Evolutionary conservation across 2,329 filamentous ascomycete genomes (phyloP).

Genomic region (Sporothrix brunneoviolacea): DNA sequence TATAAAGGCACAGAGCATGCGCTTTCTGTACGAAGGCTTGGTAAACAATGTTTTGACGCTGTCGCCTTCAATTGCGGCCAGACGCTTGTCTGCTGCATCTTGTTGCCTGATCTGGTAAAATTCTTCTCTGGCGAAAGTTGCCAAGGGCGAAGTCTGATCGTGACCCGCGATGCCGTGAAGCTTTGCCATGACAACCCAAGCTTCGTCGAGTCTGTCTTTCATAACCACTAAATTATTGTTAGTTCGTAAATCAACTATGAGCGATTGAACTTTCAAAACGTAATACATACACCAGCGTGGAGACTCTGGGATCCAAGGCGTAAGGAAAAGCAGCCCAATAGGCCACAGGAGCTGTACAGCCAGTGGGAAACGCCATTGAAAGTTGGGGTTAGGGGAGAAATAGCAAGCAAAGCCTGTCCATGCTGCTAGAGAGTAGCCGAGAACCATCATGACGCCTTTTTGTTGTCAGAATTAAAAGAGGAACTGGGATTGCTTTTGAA

Average conservation of each 20-base stretch:
- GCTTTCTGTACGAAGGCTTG: constrained; percentile 1
- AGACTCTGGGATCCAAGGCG: constrained; percentile 4
- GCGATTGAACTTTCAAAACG: too few species aligned
- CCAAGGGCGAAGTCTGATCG: background rate
- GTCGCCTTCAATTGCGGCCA: background rate
- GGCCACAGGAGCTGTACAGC: constrained; percentile 35
- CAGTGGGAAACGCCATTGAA: constrained; percentile 38
- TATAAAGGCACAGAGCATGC: constrained; percentile 5
- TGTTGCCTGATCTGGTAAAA: constrained; percentile 4
- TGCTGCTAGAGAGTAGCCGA: background rate
- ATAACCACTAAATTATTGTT: too few species aligned
- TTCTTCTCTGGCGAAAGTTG: background rate
- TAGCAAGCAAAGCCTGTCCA: constrained; percentile 33
- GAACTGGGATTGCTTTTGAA: too few species aligned
- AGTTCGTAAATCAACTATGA: too few species aligned
- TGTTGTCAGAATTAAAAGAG: too few species aligned
- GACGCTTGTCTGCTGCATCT: constrained; percentile 1
- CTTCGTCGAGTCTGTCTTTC: constrained; percentile 6
- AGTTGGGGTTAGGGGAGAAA: constrained; percentile 25
- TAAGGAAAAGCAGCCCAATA: constrained; percentile 25
- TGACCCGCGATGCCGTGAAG: background rate
- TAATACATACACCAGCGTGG: constrained; percentile 13
- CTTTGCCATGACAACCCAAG: background rate
- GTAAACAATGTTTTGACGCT: background rate
- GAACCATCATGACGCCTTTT: background rate